These are phyloP conservation scores for Wallacemonas collosoma DNA, from an alignment of 208 protist species.

Conservation along the genomic window DNA sequence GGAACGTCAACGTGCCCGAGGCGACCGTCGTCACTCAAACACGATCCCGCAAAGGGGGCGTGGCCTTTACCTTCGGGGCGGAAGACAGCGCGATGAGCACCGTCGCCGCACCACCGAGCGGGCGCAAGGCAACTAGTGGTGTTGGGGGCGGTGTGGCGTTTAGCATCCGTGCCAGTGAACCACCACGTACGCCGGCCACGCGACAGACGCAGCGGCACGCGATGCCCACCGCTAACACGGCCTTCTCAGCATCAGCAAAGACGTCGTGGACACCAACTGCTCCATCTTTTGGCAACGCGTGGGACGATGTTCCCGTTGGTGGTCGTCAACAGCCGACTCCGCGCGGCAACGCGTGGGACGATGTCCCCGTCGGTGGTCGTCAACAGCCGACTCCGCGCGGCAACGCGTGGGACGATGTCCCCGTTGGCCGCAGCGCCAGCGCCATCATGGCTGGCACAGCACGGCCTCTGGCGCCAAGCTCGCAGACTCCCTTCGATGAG, in stretches of 20 bases:
- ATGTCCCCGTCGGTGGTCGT: not conserved
- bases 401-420: constrained; percentile 9
- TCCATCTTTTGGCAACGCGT: not conserved
- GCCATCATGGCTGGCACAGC: not conserved
- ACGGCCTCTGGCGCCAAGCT: not conserved
- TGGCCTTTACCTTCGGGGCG: constrained; percentile 41
- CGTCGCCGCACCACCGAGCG: not conserved
- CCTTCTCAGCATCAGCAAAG: not conserved
- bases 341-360: not conserved
- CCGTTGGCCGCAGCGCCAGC: constrained; percentile 6
- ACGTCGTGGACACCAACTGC: too few relatives aligned
- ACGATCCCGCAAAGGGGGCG: constrained; percentile 27
- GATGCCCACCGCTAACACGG: too few relatives aligned
- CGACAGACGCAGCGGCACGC: too few relatives aligned
- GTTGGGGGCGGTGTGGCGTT: not conserved
- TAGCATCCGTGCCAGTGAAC: too few relatives aligned
- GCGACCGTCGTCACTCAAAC: not conserved
- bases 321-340: not conserved
- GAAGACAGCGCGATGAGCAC: not conserved
- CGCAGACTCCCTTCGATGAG: not conserved
- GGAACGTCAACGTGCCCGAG: not conserved
- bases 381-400: not conserved
- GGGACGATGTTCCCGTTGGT: constrained; percentile 18
- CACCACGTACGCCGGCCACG: too few relatives aligned
- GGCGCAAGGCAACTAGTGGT: not conserved